Base-by-base conservation (phyloP, 805 yeast genomes). In the Wickerhamiella lipophila region DNA sequence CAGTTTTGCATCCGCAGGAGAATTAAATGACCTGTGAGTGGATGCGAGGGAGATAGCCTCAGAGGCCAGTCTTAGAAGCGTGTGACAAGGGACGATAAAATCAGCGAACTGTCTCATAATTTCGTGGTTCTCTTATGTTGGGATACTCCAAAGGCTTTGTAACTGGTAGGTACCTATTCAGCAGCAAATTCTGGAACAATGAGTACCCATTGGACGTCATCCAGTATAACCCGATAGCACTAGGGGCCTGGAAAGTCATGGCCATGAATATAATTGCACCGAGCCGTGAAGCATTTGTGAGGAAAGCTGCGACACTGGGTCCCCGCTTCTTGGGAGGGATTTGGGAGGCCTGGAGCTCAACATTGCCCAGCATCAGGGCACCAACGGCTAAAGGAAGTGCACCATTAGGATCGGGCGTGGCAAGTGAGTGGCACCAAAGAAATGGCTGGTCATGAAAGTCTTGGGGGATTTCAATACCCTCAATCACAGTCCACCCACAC, bases 161-260 rank as follows among this genome's bases (percentile, higher is more conserved):
- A 19, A 80, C 66, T 1, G 95, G 95, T 60, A 81, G 65, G 30
- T 70, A 63, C 56, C 69, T 66, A 59, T 88, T 92, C 58, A 89
- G 65, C 15, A 82, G 52, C 12, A 81, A 62, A 61, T 88, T 89
- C 58, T 89, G 96, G 0, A 75, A 52, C 51, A 84, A 65, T 2
- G 96, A 87, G 60, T 72, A 88, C 3, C 73, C 56, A 60, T 86
- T 88, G 0, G 96, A 86, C 42, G 89, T 78, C 26, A 85, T 72
- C 98, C 97, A 89, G 65, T 88, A 89, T n/a, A 86, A 61, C 0
- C 81, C 76, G 30, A 88, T 66, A 0, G 94, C 85, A 25, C 80
- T 69, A 0, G 97, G 95, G 0, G 95, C 94, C 58, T 87, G 92
- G 36, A 87, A 76, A 0, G 95, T 72, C 16, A 87, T 69, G 4